Base-by-base conservation (phyloP, 2,329 filamentous ascomycete genomes). In the Aspergillus ibericus region DNA sequence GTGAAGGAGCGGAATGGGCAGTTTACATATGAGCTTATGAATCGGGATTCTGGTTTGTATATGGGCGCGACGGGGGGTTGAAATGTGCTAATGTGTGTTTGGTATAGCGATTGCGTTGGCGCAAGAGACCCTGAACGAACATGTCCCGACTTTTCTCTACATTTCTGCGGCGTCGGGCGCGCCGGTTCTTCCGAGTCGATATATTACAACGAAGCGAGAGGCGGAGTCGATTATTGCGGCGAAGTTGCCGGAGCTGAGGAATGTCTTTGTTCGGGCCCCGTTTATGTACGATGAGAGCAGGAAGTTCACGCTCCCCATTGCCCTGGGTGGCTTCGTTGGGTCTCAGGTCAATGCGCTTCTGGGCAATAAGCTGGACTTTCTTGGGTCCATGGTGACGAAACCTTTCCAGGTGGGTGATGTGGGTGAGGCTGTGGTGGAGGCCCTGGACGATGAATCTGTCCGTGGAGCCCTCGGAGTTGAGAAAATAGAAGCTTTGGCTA, bases 11-110 rank as follows among this genome's bases (percentile, higher is more conserved):
- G 80, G 47, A 86, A 87, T 66, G 87, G 88, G 25, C 90, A 95
- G 77, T 82, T 96, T 68, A 97, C 93, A 16, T 99, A 99, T 79
- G 95, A 98, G 80, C 83, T 92, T 60, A 97, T 99, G 92, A 99
- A 99, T 78, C 85, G 95, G 58, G 93, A 98, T 78, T 83, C 83
- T 44, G 82, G 82, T 84, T 70, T 32, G 72, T 70, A 51, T 29
- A 49, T 8, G 35, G 40, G 3, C 10, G 5, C 50, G 12, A 18
- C 55, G 16, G 34, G 27, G 9, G 44, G 18, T 27, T n/a, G 29
- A 16, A 18, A 40, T 7, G 50, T 51, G 61, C 58, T 38, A n/a
- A 40, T 12, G 20, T 50, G 25, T 52, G 2, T 16, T 49, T 50
- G n/a, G 7, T 52, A 86, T 81, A 78, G 93, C 93, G 49, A 86